These are phyloP conservation scores for Oryza australiensis DNA, from an alignment of 176 grass and related monocot genomes.

Conservation along the genomic window DNA sequence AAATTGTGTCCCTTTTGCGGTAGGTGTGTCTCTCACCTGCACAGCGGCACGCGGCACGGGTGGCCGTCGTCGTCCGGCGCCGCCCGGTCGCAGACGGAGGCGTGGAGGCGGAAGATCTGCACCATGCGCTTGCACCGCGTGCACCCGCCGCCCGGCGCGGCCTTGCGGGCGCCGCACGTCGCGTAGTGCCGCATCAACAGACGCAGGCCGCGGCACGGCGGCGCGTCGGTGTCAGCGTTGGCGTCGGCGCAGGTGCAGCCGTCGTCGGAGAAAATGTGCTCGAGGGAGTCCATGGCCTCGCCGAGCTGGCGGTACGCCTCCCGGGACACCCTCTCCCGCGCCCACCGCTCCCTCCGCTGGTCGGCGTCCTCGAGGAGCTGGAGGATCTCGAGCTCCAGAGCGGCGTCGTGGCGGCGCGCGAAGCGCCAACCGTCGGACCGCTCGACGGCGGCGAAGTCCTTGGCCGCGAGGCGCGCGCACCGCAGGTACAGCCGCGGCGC, in stretches of 20 bases:
- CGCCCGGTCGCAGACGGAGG: constrained; percentile 56
- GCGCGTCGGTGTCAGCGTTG: not conserved
- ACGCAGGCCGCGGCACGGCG: constrained; percentile 57
- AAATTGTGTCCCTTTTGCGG: not conserved
- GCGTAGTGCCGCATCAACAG: constrained; percentile 63
- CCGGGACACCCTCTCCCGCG: constrained; percentile 35
- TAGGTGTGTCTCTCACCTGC: constrained; percentile 53
- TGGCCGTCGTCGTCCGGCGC: not conserved
- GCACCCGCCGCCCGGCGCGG: constrained; percentile 42
- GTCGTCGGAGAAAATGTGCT: constrained; percentile 44
- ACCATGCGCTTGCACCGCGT: constrained; percentile 71
- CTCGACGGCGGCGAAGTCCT: constrained; percentile 58
- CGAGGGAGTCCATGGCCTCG: constrained; percentile 69
- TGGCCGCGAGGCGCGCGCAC: constrained; percentile 61
- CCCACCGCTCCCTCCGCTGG: constrained; percentile 54
- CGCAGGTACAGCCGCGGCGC: constrained; percentile 60
- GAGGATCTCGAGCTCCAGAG: constrained; percentile 64
- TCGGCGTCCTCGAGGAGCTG: constrained; percentile 54
- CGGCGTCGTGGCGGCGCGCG: constrained; percentile 58
- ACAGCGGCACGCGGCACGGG: constrained; percentile 64
- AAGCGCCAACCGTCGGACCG: constrained; percentile 78
- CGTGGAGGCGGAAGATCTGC: constrained; percentile 80
- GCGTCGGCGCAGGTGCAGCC: not conserved
- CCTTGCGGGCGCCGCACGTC: constrained; percentile 52
- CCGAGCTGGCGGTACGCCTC: constrained; percentile 55